Conservation (phyloP, 2,329 filamentous ascomycete genomes). For the Fusarium ramigenum region DNA sequence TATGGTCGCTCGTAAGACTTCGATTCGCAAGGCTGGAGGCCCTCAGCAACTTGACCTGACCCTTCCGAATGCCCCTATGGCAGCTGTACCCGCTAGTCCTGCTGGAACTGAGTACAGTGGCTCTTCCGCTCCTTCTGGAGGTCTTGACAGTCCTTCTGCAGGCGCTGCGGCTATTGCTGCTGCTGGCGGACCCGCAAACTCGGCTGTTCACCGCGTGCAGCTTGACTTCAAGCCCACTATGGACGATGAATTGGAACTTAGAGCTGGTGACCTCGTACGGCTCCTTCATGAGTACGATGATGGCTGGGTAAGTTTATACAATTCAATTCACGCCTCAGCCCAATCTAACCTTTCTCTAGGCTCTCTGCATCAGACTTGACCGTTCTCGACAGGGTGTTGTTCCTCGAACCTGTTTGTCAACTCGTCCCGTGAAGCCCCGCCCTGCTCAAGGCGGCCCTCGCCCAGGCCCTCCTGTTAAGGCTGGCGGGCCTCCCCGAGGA, state of each 20-base stretch:
- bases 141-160: conserved; percentile 53
- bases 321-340: background rate
- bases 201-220: conserved; percentile 88
- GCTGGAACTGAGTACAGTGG: conserved; percentile 71
- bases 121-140: conserved; percentile 60
- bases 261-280: conserved; percentile 83
- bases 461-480: conserved; percentile 62
- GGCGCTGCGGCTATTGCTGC: conserved; percentile 69
- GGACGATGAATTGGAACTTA: conserved; percentile 88
- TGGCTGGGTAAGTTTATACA: conserved; percentile 79
- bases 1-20: conserved; percentile 62
- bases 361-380: conserved; percentile 90
- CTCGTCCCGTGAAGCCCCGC: conserved; percentile 88
- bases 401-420: conserved; percentile 91
- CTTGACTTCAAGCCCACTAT: conserved; percentile 93
- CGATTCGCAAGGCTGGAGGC: conserved; percentile 61
- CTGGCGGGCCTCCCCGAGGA: conserved; percentile 37
- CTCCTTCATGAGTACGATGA: conserved; percentile 97
- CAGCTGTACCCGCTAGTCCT: conserved; percentile 63
- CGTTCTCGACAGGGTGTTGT: conserved; percentile 92
- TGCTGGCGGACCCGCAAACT: conserved; percentile 66
- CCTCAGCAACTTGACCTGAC: conserved; percentile 65
- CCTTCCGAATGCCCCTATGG: conserved; percentile 49
- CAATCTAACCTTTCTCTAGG: conserved; percentile 61
- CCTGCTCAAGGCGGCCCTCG: conserved; percentile 61